Conservation (phyloP, 345 rosid genomes). For the Litchi chinensis region DNA sequence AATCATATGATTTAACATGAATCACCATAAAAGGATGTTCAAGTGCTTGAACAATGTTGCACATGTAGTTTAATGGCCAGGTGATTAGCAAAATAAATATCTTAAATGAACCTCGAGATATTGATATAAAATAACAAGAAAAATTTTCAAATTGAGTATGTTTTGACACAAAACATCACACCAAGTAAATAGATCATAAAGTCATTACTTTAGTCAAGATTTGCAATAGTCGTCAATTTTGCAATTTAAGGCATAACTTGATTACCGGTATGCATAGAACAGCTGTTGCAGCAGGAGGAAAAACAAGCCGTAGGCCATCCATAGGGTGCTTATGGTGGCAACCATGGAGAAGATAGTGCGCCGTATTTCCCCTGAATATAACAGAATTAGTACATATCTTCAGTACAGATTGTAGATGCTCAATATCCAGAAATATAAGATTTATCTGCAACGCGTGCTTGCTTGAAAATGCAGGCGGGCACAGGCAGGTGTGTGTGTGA, state of each 20-base stretch:
- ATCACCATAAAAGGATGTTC: neutral
- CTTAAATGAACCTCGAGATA: neutral
- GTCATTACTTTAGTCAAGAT: neutral
- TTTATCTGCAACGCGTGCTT: neutral
- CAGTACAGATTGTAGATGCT: neutral
- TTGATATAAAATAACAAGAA: neutral
- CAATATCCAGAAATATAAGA: neutral
- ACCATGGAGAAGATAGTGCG: constrained; percentile 86
- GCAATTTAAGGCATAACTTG: constrained; percentile 16
- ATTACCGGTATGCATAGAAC: constrained; percentile 66
- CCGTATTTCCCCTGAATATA: constrained; percentile 65
- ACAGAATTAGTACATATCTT: neutral
- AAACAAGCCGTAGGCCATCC: constrained; percentile 84
- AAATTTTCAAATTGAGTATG: neutral
- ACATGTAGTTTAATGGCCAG: neutral
- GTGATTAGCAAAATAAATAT: neutral
- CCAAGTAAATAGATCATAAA: neutral
- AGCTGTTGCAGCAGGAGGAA: constrained; percentile 84
- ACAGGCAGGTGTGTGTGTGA: neutral
- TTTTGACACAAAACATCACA: neutral
- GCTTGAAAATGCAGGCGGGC: neutral
- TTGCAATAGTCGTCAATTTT: neutral
- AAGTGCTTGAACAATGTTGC: neutral
- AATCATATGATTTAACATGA: neutral
- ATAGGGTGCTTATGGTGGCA: constrained; percentile 93